Conservation (phyloP, 177 flowering plant species). For the Vitis hybrid region DNA sequence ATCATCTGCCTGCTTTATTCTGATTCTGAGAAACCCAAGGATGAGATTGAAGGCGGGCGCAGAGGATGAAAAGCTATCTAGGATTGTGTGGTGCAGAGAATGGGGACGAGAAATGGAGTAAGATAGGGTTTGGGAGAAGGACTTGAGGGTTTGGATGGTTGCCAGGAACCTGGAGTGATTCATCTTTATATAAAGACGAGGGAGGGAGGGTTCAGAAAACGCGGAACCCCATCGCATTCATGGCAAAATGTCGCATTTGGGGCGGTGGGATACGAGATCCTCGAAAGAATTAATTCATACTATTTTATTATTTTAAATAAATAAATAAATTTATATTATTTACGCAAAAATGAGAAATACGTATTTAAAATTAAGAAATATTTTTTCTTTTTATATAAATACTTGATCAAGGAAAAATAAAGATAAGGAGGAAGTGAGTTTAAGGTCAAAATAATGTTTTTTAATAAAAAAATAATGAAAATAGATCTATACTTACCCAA, state of each 20-base stretch:
- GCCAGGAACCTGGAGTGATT: not conserved
- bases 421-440: too few relatives aligned
- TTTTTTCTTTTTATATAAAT: too few relatives aligned
- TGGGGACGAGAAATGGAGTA: not conserved
- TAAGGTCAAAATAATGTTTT: too few relatives aligned
- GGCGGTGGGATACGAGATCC: constrained; percentile 1
- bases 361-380: too few relatives aligned
- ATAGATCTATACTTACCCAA: too few relatives aligned
- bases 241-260: not conserved
- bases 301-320: not conserved
- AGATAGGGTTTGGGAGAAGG: constrained; percentile 13
- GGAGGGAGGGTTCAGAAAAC: not conserved
- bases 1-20: too few relatives aligned
- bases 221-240: not conserved
- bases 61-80: not conserved
- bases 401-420: too few relatives aligned
- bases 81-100: constrained; percentile 7
- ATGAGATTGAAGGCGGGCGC: not conserved
- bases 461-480: too few relatives aligned
- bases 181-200: not conserved
- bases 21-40: not conserved
- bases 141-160: not conserved
- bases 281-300: not conserved
- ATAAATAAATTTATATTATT: too few relatives aligned
- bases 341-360: too few relatives aligned